Base-by-base conservation (phyloP, 2,329 filamentous ascomycete genomes). In the Venturiaceae sp. region DNA sequence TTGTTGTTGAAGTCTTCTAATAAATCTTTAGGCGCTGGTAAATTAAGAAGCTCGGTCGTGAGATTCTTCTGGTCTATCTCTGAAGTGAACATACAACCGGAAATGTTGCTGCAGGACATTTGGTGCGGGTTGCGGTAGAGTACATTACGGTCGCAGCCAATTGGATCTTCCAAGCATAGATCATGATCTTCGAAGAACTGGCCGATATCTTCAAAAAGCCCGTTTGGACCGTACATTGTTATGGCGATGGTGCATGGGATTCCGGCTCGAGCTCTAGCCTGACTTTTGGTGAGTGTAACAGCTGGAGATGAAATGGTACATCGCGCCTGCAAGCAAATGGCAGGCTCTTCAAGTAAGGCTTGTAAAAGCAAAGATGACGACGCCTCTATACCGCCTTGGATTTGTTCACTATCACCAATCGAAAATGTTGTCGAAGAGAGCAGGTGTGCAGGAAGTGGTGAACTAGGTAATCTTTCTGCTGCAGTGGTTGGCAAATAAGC, bases 1-100 rank as follows among this genome's bases (percentile, higher is more conserved):
- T 81, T 84, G 64, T 85, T 85, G 28, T 85, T 82, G 41, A 96
- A 81, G 7, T 85, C 86, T 72, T 96, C 90, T 66, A 99, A 96
- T 68, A 97, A 89, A 44, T 84, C 65, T 1, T 60, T 59, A 6
- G 60, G 55, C 5, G 63, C 53, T 1, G 61, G 1, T 3, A 64
- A 26, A 36, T 36, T 14, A 36, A 7, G 14, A 3, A 52, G 26
- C n/a, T 61, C 19, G 34, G 44, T 47, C 19, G 57, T 58, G 9
- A 60, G 58, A 5, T 59, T 14, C 0, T 32, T 7, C 21, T 2
- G 57, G 7, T 37, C 11, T 3, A 57, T 44, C 28, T 59, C 13
- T 52, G 36, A 3, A 63, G 39, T 60, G 1, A 63, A 64, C 58
- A 58, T 61, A 4, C 55, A 58, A 7, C 59, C 56, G 4, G 63